Base-by-base conservation (phyloP, 2,329 filamentous ascomycete genomes). In the Purpureocillium lavendulum region DNA sequence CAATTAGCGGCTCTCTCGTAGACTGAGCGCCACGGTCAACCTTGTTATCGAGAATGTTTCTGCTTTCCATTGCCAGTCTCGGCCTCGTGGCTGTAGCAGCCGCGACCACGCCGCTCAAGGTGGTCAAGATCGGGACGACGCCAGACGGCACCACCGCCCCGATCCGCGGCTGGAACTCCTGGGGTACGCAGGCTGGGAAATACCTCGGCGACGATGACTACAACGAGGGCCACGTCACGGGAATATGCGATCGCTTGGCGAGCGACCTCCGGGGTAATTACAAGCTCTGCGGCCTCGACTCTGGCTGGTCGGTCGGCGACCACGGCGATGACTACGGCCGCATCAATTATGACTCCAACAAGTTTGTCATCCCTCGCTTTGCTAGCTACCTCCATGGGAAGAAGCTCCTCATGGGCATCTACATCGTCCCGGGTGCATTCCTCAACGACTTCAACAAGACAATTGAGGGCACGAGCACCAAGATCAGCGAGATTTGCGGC, bases 141-240 rank as follows among this genome's bases (percentile, higher is more conserved):
- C 36, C 46, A 8, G 44, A 45, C 12, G 45, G 46, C 30, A 47
- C 45, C 34, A 30, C 26, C 33, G 30, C 34, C 16, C 34, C 46
- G 10, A 41, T 45, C 6, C 45, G 46, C 21, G 45, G 46, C n/a
- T 49, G 45, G 46, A 49, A 49, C 38, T 49, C 45, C 1, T 49
- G 45, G 38, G 45, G 45, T 10, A 38, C 47, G 17, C 45, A 49
- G 35, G 43, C 41, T 26, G 21, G 21, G 6, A 49, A 47, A 21
- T 33, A 40, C 1, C 31, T 31, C 15, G 43, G 37, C 11, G 37
- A 38, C 21, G 40, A 42, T 7, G 21, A 33, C 33, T 49, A 43
- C 30, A 38, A 49, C 35, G 43, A 49, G 29, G 41, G 38, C 35
- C 47, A 46, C 32, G 45, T 49, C 38, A 40, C 39, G 16, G 33